Base-by-base conservation (phyloP, 108 stramenopile genomes). In the Craspedostauros australis region DNA sequence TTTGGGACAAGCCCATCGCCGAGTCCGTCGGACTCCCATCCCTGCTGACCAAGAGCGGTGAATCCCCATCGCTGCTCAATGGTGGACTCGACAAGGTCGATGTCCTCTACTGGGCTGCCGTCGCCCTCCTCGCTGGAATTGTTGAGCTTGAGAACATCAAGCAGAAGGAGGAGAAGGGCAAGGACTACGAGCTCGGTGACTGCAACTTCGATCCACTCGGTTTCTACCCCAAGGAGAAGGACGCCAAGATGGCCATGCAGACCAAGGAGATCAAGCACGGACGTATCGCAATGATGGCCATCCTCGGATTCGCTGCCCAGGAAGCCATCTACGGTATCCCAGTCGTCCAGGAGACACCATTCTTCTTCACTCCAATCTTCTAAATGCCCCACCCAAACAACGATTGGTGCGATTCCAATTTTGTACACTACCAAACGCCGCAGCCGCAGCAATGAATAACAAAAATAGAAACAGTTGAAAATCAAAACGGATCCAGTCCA, bases 251-350 rank as follows among this genome's bases (percentile, higher is more conserved):
- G 54, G 69, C 42, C 16, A 86, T 88, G 83, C 73, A 72, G 63
- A 78, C 75, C 6, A 80, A 82, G 41, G 89, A 91, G 54, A 48
- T 89, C 46, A 93, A 92, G 78, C 79, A 96, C 57, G 95, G 95
- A 20, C 68, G 95, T 18, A 38, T 92, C 50, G 88, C 92, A 33
- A 96, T 96, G 95, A 75, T 94, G 73, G 93, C 87, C 30, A 50
- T 87, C 50, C 58, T 84, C 43, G 93, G 93, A 46, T 92, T 88
- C 54, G 82, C 62, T 22, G 77, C 77, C 2, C 95, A 94, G 73
- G 94, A 96, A 70, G 88, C 88, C 7, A 30, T 93, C 26, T 89
- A 85, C 52, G 24, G 73, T 11, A 51, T 50, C 36, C 87, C 87
- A 2, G 92, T 93, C n/a, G 74, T 80, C 7, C 59, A 74, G 9